Evolutionary conservation across 805 yeast species (phyloP), one percentile per base, ranked within the genome.

Genomic region (Yarrowia phangngaensis): DNA sequence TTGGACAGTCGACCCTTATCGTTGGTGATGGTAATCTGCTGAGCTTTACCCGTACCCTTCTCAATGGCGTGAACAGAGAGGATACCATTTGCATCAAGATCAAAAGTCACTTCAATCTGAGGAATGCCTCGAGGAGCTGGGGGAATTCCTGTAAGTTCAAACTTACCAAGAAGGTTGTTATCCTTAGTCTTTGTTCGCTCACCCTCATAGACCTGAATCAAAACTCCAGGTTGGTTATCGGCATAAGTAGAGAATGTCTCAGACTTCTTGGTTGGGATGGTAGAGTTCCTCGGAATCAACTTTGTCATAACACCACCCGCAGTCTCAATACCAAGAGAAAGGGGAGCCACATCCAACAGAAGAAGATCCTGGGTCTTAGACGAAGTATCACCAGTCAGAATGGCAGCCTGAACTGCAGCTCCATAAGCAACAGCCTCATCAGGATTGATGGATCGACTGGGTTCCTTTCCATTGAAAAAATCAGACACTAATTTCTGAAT

Each of bases 61-160:
- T 87, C 96, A 59, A 86, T 74, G 53, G 95, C 95, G 58, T 89
- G 80, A 53, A 88, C 95, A 70, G 87, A 88, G 71, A 88, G 76
- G 72, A 87, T 87, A 77, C 95, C 95, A 70, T 88, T 88, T 56
- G 95, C 95, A 71, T 87, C 96, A 63, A 87, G 74, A 70, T 87
- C 95, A 66, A 87, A 87, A 61, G 95, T 88, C 59, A 87, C 96
- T n/a, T n/a, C n/a, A n/a, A n/a, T n/a, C n/a, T n/a, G n/a, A n/a
- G n/a, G n/a, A n/a, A n/a, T n/a, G n/a, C 95, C 96, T 75, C 95
- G 86, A 74, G 95, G 95, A 30, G 95, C 95, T 60, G 95, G 95
- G 64, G 95, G 95, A 9, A 22, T 22, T 22, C 24, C 24, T 22
- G 24, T 8, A 22, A 22, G 24, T 9, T 22, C 24, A 56, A 87